phyloP scores from a whole-genome alignment of 139 green algal species.

The Picochlorum costavermella region DNA sequence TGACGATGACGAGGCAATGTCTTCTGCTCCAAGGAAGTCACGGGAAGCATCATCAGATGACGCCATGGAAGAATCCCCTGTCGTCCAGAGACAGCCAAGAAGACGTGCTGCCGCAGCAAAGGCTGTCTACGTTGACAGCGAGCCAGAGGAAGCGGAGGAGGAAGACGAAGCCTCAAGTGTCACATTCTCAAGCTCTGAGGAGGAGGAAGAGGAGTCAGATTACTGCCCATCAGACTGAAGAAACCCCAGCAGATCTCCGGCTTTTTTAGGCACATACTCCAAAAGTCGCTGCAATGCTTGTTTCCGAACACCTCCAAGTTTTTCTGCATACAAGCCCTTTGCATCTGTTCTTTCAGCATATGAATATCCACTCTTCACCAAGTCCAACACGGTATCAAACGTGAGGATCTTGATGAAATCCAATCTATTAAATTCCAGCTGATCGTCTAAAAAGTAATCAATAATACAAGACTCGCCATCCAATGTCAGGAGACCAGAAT shows the following conservation, averaged over 20 bases:
- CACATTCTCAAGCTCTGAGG: slow-evolving; percentile 7
- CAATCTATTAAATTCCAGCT: slow-evolving; percentile 29
- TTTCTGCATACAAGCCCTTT: slow-evolving; percentile 15
- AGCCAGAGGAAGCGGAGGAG: slow-evolving; percentile 17
- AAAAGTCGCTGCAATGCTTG: slow-evolving; percentile 1
- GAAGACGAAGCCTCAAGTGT: neutral
- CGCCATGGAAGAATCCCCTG: neutral
- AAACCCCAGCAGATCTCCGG: neutral
- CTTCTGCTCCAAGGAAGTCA: neutral
- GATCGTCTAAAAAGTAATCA: slow-evolving; percentile 46
- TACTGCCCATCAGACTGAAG: slow-evolving; percentile 26
- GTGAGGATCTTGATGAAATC: slow-evolving; percentile 41
- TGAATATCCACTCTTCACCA: slow-evolving; percentile 26
- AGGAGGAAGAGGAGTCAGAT: slow-evolving; percentile 18
- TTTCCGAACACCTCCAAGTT: slow-evolving; percentile 18
- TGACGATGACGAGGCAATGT: slow-evolving; percentile 5
- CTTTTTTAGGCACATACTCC: slow-evolving; percentile 5
- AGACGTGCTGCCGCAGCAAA: slow-evolving; percentile 3
- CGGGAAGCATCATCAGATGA: neutral
- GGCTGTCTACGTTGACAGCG: slow-evolving; percentile 15
- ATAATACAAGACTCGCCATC: slow-evolving; percentile 30
- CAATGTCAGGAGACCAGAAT: slow-evolving; percentile 28
- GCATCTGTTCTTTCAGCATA: slow-evolving; percentile 35
- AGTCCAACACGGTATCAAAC: slow-evolving; percentile 22
- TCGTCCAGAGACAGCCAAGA: neutral